Base-by-base conservation (phyloP, 2,329 filamentous ascomycete species). In the Aspergillus quadrilineatus region DNA sequence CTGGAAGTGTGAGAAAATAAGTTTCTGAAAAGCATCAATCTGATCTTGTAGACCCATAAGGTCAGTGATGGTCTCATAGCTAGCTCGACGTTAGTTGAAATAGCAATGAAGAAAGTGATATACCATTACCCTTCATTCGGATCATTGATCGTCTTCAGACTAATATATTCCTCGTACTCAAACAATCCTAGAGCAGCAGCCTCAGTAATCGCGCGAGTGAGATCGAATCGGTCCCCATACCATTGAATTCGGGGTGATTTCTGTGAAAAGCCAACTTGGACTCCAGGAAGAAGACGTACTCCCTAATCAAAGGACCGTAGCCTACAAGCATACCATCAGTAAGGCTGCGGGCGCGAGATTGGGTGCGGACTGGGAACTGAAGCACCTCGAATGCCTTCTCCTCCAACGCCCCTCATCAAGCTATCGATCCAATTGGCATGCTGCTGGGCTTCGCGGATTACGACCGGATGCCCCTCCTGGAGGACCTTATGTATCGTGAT, bases 161-260 rank as follows among this genome's bases (percentile, higher is more conserved):
- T 96, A 73, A 97, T 92, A 74, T 99, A 99, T 73, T 99, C 94
- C 78, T 97, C 93, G 71, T 99, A 99, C 73, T 99, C 94, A 69
- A 99, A 99, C 1, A 93, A 92, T 58, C 83, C 82, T 84, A 34
- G 46, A 30, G 30, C 37, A 22, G 22, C 22, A 47, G 12, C 22
- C 29, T 63, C 26, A 59, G 55, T 41, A 51, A 37, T 9, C 17
- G 14, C 22, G 17, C 26, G 9, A 17, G 8, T 39, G 32, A 26
- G 12, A 15, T 7, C 6, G 45, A 36, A 17, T 30, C 22, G 7
- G 45, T 26, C 15, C 29, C 62, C 74, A 60, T 73, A 80, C 93
- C 94, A 75, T 99, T 99, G 80, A 99, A 99, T 74, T 97, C 93
- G 15, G 92, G 90, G 72, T 99, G 94, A 65, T 96, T 90, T 60